Evolutionary conservation across 2,329 filamentous ascomycete genomes (phyloP).

Genomic region (Penicillium sclerotigenum): DNA sequence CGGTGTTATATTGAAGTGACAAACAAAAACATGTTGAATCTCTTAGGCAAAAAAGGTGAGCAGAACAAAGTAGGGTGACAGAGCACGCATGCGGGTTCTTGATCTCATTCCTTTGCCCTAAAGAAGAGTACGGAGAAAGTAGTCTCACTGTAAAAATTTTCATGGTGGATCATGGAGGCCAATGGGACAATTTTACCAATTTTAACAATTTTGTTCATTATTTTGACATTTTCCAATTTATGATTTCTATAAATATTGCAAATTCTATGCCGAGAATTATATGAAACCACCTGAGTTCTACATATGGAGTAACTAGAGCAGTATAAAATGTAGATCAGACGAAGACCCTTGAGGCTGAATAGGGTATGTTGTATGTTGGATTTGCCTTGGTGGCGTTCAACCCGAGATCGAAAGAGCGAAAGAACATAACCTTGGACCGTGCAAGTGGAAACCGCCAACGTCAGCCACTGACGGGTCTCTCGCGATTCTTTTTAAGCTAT

Average conservation of each 20-base stretch:
- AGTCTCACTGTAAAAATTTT: slow-evolving; percentile 4
- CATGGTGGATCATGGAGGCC: neutral
- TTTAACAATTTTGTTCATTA: neutral
- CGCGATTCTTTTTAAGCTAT: neutral
- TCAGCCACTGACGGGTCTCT: neutral
- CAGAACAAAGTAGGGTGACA: neutral
- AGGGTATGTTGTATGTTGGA: neutral
- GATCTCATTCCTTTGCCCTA: neutral
- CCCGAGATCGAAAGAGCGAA: neutral
- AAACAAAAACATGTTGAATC: neutral
- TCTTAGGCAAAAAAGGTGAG: neutral
- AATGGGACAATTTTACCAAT: no score
- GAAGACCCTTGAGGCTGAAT: neutral
- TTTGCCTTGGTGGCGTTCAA: neutral
- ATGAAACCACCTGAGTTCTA: neutral
- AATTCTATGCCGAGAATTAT: neutral
- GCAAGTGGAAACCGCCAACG: neutral
- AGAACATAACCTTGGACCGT: neutral
- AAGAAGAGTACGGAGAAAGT: neutral
- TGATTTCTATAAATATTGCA: neutral
- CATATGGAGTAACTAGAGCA: neutral
- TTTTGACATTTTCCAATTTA: neutral
- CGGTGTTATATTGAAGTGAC: no score
- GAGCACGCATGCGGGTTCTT: neutral
- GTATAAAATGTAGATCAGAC: neutral